Percentiles rank a stretch among this genome's conserved stretches.
These are phyloP conservation scores for Vaccinium vitisidaea DNA, from an alignment of 148 eudicot species.

Conservation along the genomic window DNA sequence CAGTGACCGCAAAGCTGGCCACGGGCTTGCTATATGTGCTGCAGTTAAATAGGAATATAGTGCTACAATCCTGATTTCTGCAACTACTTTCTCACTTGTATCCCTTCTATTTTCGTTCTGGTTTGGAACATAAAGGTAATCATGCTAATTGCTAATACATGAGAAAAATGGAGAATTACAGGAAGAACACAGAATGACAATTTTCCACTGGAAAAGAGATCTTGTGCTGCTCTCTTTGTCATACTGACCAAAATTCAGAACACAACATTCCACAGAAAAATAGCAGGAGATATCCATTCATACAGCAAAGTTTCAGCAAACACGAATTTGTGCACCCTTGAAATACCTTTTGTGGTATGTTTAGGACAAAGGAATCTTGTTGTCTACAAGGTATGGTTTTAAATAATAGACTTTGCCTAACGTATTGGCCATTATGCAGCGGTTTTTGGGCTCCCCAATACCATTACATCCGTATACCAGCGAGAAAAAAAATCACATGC, in stretches of 20 bases:
- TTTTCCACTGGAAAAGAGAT: background rate
- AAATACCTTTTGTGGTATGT: background rate
- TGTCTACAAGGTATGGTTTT: background rate
- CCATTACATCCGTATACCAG: no score
- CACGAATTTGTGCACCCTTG: background rate
- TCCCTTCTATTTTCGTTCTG: no score
- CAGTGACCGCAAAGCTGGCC: background rate
- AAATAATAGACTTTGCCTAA: no score
- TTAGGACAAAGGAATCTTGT: background rate
- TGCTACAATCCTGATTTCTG: background rate
- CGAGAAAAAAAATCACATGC: no score
- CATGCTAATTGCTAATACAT: background rate
- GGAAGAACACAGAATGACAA: background rate
- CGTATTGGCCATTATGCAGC: no score
- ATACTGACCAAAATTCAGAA: background rate
- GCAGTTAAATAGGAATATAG: background rate
- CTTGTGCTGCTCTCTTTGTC: background rate
- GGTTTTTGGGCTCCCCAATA: no score
- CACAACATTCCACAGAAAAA: background rate
- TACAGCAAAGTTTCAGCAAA: background rate
- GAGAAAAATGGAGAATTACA: background rate
- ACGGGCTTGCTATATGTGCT: background rate
- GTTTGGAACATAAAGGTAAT: background rate
- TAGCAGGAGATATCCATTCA: background rate
- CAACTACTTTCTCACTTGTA: background rate